phyloP scores from a whole-genome alignment of 331 rosid species.

The Quercus phellos region DNA sequence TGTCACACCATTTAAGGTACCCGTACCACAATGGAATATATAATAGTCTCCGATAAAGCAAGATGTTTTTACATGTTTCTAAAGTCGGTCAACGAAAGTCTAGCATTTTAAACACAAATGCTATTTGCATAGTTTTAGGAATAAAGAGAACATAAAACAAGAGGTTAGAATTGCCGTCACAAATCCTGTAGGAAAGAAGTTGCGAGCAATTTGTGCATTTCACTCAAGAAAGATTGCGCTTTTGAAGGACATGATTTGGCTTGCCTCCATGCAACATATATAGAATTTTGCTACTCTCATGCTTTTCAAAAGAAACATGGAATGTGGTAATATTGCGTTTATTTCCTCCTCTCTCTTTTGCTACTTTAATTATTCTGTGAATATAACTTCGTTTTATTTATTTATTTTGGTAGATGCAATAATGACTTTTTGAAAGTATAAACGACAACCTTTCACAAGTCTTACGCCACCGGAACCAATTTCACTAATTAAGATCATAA shows the following conservation, averaged over 20 bases:
- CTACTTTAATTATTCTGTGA: background rate
- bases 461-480: background rate
- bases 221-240: background rate
- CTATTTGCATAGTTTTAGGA: too few species aligned
- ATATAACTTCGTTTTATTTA: too few species aligned
- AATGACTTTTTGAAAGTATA: background rate
- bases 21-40: background rate
- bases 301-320: background rate
- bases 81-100: background rate
- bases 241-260: background rate
- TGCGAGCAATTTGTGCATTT: background rate
- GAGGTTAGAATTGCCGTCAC: background rate
- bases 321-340: background rate
- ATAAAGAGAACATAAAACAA: too few species aligned
- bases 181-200: background rate
- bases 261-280: background rate
- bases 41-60: background rate
- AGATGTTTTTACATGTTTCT: background rate
- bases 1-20: too few species aligned
- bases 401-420: background rate
- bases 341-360: background rate
- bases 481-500: too few species aligned
- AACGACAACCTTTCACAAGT: background rate
- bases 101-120: background rate
- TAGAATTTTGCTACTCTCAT: background rate